Evolutionary conservation across 345 rosid species (phyloP), one percentile per base, ranked within the genome.

Genomic region (Citrus glauca): DNA sequence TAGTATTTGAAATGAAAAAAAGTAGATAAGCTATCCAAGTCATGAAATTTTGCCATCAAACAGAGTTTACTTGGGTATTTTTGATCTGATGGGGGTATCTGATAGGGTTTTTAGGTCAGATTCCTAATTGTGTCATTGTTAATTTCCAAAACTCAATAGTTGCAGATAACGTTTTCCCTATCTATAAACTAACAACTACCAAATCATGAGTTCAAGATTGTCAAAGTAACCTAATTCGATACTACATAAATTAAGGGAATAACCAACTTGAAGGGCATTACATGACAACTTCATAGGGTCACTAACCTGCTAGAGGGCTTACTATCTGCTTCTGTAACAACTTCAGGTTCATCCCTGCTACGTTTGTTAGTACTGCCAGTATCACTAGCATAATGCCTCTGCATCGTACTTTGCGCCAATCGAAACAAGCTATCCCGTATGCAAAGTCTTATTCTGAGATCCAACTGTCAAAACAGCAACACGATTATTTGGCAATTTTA

Each of bases 351-450:
- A 76, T 86, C 90, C 84, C 85, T 85, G 79, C 88, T 72, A 85
- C 81, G 65, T 79, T 80, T 89, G 80, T 83, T 88, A 70, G 82
- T 83, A 81, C 91, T 88, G 79, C 86, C 78, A 61, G 89, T 78
- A 81, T 88, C 91, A 80, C 86, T 78, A 48, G 89, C 79, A 71
- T 78, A 81, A 83, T 91, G 93, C 89, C 98, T 91, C 78, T 88
- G 92, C 82, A 79, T 76, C n/a, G 97, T 94, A 79, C 92, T 91
- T 86, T 92, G 94, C 79, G 98, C 95, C 88, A 96, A 80, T 84
- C 98, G 94, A 88, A 87, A 90, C 91, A 96, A 91, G 94, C 99
- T 96, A 89, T 91, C 98, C 42, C 99, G 89, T 32, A 92, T 89
- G 77, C 91, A 89, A 57, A 92, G 88, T 90, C 98, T 88, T 76